Percentiles rank a stretch among this genome's conserved stretches.
Conservation (phyloP, 106 monocot species). For the Vanilla planifolia region DNA sequence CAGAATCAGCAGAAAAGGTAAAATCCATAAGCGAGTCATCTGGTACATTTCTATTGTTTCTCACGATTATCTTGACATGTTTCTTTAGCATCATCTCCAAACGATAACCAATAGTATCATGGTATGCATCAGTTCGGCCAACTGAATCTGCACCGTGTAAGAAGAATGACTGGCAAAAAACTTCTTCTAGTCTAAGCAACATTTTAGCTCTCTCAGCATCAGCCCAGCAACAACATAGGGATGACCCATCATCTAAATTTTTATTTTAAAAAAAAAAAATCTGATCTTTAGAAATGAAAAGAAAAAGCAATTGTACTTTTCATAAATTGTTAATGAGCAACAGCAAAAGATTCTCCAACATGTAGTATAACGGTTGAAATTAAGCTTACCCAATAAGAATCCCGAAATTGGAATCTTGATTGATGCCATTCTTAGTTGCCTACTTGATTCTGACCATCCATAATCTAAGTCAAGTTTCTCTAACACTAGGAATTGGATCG, state of each 20-base stretch:
- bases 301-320: too few species aligned
- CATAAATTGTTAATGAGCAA: too few species aligned
- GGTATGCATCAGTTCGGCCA: background rate
- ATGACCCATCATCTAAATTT: conserved; percentile 83
- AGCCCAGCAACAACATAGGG: conserved; percentile 78
- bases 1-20: conserved; percentile 31
- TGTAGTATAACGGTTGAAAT: background rate
- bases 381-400: conserved; percentile 64
- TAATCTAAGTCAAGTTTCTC: conserved; percentile 14
- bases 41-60: conserved; percentile 30
- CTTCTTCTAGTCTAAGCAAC: conserved; percentile 57
- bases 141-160: conserved; percentile 1
- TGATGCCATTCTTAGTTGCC: conserved; percentile 7
- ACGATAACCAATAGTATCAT: conserved; percentile 28
- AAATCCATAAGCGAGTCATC: conserved; percentile 37
- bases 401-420: conserved; percentile 57
- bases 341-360: background rate
- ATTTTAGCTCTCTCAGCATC: conserved; percentile 38
- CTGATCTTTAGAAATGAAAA: too few species aligned
- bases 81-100: conserved; percentile 55
- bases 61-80: conserved; percentile 46
- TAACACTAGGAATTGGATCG: conserved; percentile 38
- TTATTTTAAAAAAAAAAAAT: conserved; percentile 1
- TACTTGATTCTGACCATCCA: background rate
- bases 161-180: conserved; percentile 16